Percentiles rank a stretch among this genome's conserved stretches.
These are phyloP conservation scores for Bipolaris gigantea DNA, from an alignment of 2,329 filamentous ascomycete species.

Conservation along the genomic window DNA sequence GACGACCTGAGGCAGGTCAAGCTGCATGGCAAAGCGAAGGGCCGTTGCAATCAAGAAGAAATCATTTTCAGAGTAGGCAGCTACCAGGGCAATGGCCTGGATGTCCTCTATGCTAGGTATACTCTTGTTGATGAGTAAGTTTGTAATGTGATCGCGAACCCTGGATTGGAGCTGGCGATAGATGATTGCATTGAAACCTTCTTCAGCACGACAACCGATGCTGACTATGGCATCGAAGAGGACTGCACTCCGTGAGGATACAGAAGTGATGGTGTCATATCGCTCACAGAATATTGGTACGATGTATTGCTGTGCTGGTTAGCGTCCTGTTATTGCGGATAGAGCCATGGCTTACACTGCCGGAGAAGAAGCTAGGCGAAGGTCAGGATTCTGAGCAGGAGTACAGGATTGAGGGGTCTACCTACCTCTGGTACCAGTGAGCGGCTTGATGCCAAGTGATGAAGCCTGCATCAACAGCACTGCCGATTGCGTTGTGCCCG, in stretches of 20 bases:
- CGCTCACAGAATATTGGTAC: conserved; percentile 54
- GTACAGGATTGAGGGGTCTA: background rate
- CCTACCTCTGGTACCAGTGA: conserved; percentile 31
- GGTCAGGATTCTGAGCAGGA: background rate
- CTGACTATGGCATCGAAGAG: conserved; percentile 57
- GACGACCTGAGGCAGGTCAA: conserved; percentile 46
- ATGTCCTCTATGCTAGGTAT: conserved; percentile 53
- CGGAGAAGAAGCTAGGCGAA: conserved; percentile 34
- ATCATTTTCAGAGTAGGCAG: conserved; percentile 57
- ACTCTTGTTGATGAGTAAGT: conserved; percentile 48
- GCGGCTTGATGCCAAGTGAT: conserved; percentile 32
- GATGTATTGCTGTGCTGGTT: conserved; percentile 48
- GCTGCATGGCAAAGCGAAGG: conserved; percentile 54
- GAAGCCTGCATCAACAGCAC: conserved; percentile 29
- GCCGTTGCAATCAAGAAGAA: conserved; percentile 56
- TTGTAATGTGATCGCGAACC: conserved; percentile 49
- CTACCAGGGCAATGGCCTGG: conserved; percentile 56
- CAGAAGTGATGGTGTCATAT: conserved; percentile 51
- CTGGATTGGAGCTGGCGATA: conserved; percentile 41
- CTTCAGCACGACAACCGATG: conserved; percentile 55
- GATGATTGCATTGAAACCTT: conserved; percentile 45
- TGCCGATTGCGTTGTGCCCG: conserved; percentile 10
- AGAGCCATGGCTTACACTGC: conserved; percentile 23
- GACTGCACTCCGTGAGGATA: conserved; percentile 53
- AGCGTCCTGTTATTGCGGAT: background rate